Evolutionary conservation across 73 alveolate genomes (phyloP).

Genomic region (Breviolum minutum): DNA sequence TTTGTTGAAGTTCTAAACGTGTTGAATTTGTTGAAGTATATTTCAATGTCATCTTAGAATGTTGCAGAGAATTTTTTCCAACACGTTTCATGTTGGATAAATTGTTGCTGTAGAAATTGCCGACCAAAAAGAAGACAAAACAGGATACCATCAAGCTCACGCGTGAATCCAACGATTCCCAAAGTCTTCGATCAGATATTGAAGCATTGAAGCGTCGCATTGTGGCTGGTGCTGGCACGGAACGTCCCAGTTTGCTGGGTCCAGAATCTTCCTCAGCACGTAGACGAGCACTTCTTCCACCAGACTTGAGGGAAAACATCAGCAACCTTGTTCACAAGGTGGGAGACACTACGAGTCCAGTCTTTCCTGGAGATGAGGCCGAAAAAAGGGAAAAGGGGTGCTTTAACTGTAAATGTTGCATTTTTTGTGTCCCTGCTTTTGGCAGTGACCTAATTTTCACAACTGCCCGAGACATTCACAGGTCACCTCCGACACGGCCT

Average conservation of each 20-base stretch:
- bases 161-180: not conserved
- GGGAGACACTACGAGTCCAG: not conserved
- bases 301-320: slow-evolving; percentile 22
- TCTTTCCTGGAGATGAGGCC: slow-evolving; percentile 9
- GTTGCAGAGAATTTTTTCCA: not conserved
- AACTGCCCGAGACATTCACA: not conserved
- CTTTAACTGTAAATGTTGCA: too few species aligned
- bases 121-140: not conserved
- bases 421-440: too few species aligned
- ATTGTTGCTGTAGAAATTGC: not conserved
- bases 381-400: too few species aligned
- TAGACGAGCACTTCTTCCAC: slow-evolving; percentile 7
- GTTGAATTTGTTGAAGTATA: not conserved
- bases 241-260: not conserved
- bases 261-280: not conserved
- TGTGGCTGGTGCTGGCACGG: not conserved
- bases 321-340: slow-evolving; percentile 31
- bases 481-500: slow-evolving; percentile 3
- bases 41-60: not conserved
- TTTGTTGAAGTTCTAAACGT: too few species aligned
- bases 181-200: not conserved
- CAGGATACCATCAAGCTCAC: slow-evolving; percentile 1
- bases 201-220: slow-evolving; percentile 16
- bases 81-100: not conserved
- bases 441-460: too few species aligned